Evolutionary conservation across 1,139 yeast genomes (phyloP).

Genomic region (Pichia sp.): DNA sequence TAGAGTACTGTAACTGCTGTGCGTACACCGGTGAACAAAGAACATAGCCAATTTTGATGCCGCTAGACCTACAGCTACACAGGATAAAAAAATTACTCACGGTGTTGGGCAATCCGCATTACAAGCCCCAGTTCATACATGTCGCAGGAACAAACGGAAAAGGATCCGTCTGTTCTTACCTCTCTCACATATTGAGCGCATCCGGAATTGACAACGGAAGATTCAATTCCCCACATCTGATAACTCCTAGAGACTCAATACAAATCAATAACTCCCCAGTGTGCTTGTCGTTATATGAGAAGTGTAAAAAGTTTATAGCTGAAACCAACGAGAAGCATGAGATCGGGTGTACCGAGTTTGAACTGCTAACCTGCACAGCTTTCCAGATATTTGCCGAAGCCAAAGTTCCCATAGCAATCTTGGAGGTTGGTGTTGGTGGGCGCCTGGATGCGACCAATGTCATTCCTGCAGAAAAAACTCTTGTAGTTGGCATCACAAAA

Average conservation of each 20-base stretch:
- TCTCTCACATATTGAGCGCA: conserved; percentile 56
- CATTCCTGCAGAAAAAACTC: conserved; percentile 35
- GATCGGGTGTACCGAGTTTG: conserved; percentile 82
- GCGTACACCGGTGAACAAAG: neutral
- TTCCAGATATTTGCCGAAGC: conserved; percentile 62
- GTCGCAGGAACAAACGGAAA: conserved; percentile 95
- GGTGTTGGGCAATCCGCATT: conserved; percentile 19
- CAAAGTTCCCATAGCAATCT: conserved; percentile 64
- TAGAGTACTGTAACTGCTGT: neutral
- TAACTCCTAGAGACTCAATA: conserved; percentile 71
- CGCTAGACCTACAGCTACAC: conserved; percentile 60
- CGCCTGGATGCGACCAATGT: conserved; percentile 84
- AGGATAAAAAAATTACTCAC: conserved; percentile 17
- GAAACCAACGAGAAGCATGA: conserved; percentile 35
- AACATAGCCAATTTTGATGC: conserved; percentile 32
- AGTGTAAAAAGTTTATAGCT: conserved; percentile 41
- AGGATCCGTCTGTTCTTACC: conserved; percentile 82
- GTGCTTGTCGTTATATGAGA: conserved; percentile 42
- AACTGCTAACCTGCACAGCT: conserved; percentile 77
- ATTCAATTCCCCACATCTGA: conserved; percentile 83
- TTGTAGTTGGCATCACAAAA: conserved; percentile 74
- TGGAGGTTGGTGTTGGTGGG: conserved; percentile 94
- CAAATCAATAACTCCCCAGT: conserved; percentile 60
- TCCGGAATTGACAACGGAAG: conserved; percentile 59
- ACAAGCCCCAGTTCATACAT: conserved; percentile 65